Percentiles rank a stretch among this genome's conserved stretches.
Conservation (phyloP, 495 filamentous ascomycete species). For the Viridothelium virens region DNA sequence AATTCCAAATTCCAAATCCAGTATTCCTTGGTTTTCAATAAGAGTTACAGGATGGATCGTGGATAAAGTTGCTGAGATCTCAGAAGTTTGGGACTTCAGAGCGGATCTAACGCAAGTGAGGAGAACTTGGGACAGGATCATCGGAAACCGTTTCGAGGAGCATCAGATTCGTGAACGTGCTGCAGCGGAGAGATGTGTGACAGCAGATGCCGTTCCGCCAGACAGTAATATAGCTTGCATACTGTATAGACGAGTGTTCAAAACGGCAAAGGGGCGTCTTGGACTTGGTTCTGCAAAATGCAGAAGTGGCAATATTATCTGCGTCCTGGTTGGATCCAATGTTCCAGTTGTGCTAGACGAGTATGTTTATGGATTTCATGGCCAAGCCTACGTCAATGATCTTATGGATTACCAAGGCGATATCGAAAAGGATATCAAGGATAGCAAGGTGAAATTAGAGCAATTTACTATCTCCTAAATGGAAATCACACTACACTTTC, state of each 20-base stretch:
- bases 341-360: neutral
- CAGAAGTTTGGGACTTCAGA: neutral
- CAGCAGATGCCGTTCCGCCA: neutral
- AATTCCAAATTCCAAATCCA: neutral
- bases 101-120: neutral
- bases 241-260: neutral
- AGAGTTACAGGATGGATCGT: neutral
- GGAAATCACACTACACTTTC: constrained; percentile 1
- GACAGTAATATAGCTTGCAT: neutral
- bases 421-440: neutral
- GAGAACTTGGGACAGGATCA: neutral
- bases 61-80: neutral
- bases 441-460: neutral
- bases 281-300: neutral
- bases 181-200: neutral
- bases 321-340: neutral
- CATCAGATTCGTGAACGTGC: constrained; percentile 1
- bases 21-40: neutral
- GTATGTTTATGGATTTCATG: neutral
- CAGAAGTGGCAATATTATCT: neutral
- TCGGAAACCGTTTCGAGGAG: neutral
- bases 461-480: neutral
- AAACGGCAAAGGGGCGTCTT: neutral
- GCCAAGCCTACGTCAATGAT: neutral
- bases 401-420: constrained; percentile 4